Percentiles rank a stretch among this genome's conserved stretches.
Evolutionary conservation across 257 asterid species (phyloP).

Genomic region (Jacaranda mimosifolia): DNA sequence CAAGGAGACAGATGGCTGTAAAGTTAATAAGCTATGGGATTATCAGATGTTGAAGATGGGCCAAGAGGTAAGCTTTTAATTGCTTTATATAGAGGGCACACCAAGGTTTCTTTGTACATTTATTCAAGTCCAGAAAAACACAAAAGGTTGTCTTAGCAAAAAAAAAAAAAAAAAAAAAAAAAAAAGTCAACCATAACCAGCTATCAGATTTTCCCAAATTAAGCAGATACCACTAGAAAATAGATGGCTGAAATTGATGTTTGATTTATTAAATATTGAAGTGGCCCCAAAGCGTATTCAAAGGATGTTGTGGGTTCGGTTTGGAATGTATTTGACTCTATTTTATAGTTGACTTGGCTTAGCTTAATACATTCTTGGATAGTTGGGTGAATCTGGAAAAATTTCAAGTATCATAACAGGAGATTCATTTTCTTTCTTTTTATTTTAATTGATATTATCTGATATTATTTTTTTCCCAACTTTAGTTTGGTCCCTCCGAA

Average conservation of each 20-base stretch:
- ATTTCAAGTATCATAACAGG: neutral
- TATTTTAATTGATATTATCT: neutral
- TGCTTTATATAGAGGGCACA: slow-evolving; percentile 32
- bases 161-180: neutral
- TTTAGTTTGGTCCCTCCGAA: neutral
- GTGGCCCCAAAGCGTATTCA: slow-evolving; percentile 45
- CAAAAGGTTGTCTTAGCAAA: neutral
- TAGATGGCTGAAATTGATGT: slow-evolving; percentile 8
- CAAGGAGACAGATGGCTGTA: neutral
- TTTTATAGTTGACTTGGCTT: slow-evolving; percentile 43
- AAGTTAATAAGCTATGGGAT: slow-evolving; percentile 9
- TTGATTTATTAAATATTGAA: slow-evolving; percentile 4
- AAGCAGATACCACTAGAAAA: neutral
- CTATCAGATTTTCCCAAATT: slow-evolving; percentile 8
- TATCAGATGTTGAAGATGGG: slow-evolving; percentile 16
- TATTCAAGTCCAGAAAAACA: neutral
- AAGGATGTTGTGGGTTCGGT: slow-evolving; percentile 28
- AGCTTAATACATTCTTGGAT: slow-evolving; percentile 40
- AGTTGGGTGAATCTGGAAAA: neutral
- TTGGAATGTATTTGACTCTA: neutral
- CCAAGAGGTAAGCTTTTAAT: neutral
- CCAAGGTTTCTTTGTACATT: no score
- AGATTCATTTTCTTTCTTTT: neutral
- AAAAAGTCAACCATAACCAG: slow-evolving; percentile 35
- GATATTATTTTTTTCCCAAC: neutral